Conservation (phyloP, 129 eudicot species). For the Escallonia rubra region DNA sequence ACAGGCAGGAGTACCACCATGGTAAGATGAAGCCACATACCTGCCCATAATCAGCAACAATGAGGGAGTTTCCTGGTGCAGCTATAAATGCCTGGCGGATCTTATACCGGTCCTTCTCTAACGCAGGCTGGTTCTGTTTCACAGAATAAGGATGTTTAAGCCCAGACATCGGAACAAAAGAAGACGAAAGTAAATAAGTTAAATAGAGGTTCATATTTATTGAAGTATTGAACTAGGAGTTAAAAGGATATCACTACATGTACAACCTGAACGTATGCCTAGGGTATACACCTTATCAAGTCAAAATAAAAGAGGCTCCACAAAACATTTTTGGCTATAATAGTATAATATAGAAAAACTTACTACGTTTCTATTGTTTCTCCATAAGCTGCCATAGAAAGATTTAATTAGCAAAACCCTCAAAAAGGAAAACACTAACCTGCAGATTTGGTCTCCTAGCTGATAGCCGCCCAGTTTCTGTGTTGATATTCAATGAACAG, state of each 20-base stretch:
- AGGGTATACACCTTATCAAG: too few species aligned
- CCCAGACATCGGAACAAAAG: too few species aligned
- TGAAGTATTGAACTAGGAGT: too few species aligned
- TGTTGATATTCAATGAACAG: conserved; percentile 90
- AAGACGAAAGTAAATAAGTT: too few species aligned
- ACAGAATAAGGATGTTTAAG: neutral
- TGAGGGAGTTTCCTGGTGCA: conserved; percentile 86
- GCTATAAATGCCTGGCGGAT: conserved; percentile 98
- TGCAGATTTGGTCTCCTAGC: conserved; percentile 98
- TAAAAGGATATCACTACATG: too few species aligned
- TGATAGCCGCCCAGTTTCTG: conserved; percentile 95
- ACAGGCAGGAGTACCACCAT: neutral
- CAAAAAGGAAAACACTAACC: conserved; percentile 32
- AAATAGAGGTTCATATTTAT: too few species aligned
- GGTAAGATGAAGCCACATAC: conserved; percentile 19
- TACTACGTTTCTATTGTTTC: too few species aligned
- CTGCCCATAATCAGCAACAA: conserved; percentile 99
- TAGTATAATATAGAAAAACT: too few species aligned
- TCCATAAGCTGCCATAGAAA: too few species aligned
- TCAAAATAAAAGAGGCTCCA: too few species aligned
- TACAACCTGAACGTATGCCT: too few species aligned
- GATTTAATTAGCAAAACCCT: neutral
- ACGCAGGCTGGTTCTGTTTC: conserved; percentile 92
- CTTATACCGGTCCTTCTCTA: conserved; percentile 96
- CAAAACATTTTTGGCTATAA: too few species aligned